phyloP scores from a whole-genome alignment of 106 monocot genomes.

The Dendrobium huoshanense region DNA sequence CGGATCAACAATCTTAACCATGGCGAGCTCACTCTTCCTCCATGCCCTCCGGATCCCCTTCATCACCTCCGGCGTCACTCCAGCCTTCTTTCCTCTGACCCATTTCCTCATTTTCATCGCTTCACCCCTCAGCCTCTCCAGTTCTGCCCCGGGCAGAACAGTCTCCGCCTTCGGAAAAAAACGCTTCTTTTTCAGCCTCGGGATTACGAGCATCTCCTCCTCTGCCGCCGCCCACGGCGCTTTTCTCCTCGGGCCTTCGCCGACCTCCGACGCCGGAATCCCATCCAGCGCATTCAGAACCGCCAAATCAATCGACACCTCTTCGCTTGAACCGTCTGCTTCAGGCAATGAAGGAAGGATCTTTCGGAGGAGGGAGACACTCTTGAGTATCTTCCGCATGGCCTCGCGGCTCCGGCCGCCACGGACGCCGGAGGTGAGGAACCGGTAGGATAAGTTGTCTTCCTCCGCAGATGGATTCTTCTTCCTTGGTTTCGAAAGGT shows the following conservation, averaged over 20 bases:
- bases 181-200: constrained; percentile 59
- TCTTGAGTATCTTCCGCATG: constrained; percentile 45
- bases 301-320: not conserved
- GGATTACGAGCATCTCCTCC: constrained; percentile 32
- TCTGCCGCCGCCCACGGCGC: constrained; percentile 50
- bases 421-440: constrained; percentile 41
- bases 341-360: not conserved
- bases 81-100: constrained; percentile 82
- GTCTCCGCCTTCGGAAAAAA: constrained; percentile 52
- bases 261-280: constrained; percentile 2
- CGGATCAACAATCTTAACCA: constrained; percentile 68
- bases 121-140: constrained; percentile 43
- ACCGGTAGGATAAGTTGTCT: not conserved
- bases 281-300: not conserved
- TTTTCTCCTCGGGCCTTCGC: not conserved
- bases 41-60: constrained; percentile 49
- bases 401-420: constrained; percentile 53
- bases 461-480: constrained; percentile 8
- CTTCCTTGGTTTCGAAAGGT: constrained; percentile 18
- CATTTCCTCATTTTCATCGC: constrained; percentile 49
- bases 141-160: constrained; percentile 24
- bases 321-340: not conserved
- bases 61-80: constrained; percentile 65
- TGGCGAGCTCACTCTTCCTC: constrained; percentile 56
- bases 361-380: constrained; percentile 39